Conservation (phyloP, 176 grass and related monocot species). For the Saccharum spontaneum region DNA sequence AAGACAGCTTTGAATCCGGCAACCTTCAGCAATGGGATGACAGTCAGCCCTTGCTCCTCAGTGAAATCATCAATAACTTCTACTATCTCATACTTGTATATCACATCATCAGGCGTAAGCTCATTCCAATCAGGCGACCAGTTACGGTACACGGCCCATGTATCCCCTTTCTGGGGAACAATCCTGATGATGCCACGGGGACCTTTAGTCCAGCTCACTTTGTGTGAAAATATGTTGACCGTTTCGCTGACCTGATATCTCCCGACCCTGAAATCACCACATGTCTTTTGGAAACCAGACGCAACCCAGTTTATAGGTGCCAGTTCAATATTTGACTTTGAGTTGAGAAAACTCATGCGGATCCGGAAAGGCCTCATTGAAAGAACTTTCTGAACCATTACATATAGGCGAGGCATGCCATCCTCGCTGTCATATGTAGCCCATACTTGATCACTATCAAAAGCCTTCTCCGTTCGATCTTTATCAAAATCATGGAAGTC, state of each 20-base stretch:
- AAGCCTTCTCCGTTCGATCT: slow-evolving; percentile 76
- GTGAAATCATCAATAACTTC: slow-evolving; percentile 82
- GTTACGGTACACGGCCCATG: slow-evolving; percentile 81
- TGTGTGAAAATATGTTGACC: slow-evolving; percentile 92
- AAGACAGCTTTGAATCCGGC: slow-evolving; percentile 97
- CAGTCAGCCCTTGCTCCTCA: slow-evolving; percentile 65
- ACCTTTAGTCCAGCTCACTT: slow-evolving; percentile 91
- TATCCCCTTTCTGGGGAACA: slow-evolving; percentile 90
- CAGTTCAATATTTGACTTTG: slow-evolving; percentile 79
- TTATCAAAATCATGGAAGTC: slow-evolving; percentile 98
- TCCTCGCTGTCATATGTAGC: slow-evolving; percentile 93
- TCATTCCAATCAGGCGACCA: slow-evolving; percentile 86
- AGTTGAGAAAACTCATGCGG: slow-evolving; percentile 80
- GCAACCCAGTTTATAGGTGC: slow-evolving; percentile 78
- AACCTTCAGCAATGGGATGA: slow-evolving; percentile 83
- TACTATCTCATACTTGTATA: slow-evolving; percentile 92
- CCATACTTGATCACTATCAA: slow-evolving; percentile 90
- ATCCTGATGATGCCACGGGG: slow-evolving; percentile 78
- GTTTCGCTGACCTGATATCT: slow-evolving; percentile 72
- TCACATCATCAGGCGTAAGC: slow-evolving; percentile 75
- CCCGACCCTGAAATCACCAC: slow-evolving; percentile 84
- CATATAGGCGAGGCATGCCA: slow-evolving; percentile 96
- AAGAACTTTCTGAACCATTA: slow-evolving; percentile 90
- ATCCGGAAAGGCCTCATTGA: slow-evolving; percentile 82
- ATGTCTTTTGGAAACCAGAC: slow-evolving; percentile 82